A percentile compares a stretch with the other conserved stretches of the same genome.
Conservation (phyloP, 495 filamentous ascomycete species). For the Penicillium crystallinum region DNA sequence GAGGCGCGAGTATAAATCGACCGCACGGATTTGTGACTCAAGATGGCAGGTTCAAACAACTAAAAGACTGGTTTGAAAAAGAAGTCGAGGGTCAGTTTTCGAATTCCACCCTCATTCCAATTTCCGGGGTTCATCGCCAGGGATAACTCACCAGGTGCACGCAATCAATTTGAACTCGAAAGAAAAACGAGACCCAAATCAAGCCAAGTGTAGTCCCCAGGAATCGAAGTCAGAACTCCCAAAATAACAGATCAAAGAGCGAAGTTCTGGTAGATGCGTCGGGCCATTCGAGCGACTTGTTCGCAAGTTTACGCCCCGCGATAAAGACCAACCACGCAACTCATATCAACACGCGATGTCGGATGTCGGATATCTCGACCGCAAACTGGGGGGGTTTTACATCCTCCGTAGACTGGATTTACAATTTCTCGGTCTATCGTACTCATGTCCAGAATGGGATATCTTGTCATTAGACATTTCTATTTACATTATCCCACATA, state of each 20-base stretch:
- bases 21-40: not conserved
- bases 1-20: not conserved
- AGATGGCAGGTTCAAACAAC: not conserved
- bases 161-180: slow-evolving; percentile 6
- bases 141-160: slow-evolving; percentile 25
- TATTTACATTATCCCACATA: not conserved
- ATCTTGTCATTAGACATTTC: not conserved
- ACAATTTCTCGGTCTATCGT: not conserved
- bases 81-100: slow-evolving; percentile 1
- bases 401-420: no score
- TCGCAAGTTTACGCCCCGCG: not conserved
- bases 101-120: not conserved
- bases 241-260: not conserved
- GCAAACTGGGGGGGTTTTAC: not conserved
- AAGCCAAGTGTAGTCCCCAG: not conserved
- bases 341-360: not conserved
- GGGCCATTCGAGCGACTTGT: not conserved
- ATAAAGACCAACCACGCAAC: not conserved
- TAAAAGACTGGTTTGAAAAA: not conserved
- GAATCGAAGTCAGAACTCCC: not conserved
- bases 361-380: not conserved
- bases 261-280: not conserved
- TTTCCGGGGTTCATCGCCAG: slow-evolving; percentile 7
- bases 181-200: not conserved
- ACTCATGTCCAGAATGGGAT: not conserved